phyloP scores from a whole-genome alignment of 345 rosid genomes.

The Nephelium lappaceum region DNA sequence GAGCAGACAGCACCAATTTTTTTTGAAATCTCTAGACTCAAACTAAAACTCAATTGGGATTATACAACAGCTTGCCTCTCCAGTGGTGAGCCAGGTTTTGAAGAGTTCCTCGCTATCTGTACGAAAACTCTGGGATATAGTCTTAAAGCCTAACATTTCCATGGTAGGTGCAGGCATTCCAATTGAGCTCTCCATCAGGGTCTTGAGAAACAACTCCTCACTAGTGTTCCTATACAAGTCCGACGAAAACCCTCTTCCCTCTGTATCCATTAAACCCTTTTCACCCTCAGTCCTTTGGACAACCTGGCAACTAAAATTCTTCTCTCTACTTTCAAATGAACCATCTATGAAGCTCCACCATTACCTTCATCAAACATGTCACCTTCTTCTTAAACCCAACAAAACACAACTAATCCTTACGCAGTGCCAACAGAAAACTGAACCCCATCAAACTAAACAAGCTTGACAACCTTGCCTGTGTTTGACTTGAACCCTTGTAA shows the following conservation, averaged over 20 bases:
- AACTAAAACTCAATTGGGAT: conserved; percentile 6
- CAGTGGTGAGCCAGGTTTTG: conserved; percentile 73
- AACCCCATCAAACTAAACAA: neutral
- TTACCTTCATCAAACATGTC: conserved; percentile 34
- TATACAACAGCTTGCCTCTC: conserved; percentile 57
- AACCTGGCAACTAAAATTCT: conserved; percentile 18
- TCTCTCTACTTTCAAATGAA: conserved; percentile 19
- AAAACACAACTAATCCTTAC: neutral
- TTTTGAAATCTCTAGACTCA: neutral
- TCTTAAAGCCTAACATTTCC: conserved; percentile 67
- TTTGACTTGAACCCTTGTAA: neutral
- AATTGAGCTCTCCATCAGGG: conserved; percentile 62
- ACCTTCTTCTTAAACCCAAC: neutral
- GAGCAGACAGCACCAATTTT: neutral
- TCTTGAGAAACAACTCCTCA: conserved; percentile 65
- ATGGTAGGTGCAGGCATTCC: conserved; percentile 54
- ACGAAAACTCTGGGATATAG: conserved; percentile 54
- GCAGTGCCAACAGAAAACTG: neutral
- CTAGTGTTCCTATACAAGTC: conserved; percentile 61
- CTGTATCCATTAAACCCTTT: conserved; percentile 38
- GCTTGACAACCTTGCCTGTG: neutral
- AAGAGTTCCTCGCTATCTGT: conserved; percentile 77
- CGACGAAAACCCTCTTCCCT: conserved; percentile 46
- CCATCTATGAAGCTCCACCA: conserved; percentile 18
- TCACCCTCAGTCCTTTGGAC: conserved; percentile 34